Base-by-base conservation (phyloP, 2,329 filamentous ascomycete genomes). In the Nannizziopsis barbatae region DNA sequence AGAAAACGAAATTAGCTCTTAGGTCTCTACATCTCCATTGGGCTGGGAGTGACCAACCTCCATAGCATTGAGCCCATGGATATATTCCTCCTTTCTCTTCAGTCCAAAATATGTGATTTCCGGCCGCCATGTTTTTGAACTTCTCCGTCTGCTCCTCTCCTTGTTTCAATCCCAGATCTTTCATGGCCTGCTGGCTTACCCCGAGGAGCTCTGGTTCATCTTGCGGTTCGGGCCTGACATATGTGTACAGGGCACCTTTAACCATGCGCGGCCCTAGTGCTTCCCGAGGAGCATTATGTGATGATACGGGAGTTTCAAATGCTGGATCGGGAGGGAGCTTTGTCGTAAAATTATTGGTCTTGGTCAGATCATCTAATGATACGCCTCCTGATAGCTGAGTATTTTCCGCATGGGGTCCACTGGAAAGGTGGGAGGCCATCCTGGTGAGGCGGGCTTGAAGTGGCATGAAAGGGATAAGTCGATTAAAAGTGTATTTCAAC, bases 21-120 rank as follows among this genome's bases (percentile, higher is more conserved):
- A 35, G 27, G 27, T 6, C 17, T 15, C 8, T 35, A 30, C 14
- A 7, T 30, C 9, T 2, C 14, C 14, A 27, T 27, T 27, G 11
- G 27, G 27, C 17, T 11, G 35, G 4, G 10, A 33, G 60, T 76
- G 80, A 57, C 60, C 55, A 56, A 49, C 90, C 90, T 50, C 92
- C 92, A 64, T 98, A 98, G 69, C 92, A 96, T 68, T 98, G 92
- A 30, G 92, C 89, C 92, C 92, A 98, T 0, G 92, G 90, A 63
- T 98, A 98, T 38, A 92, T 80, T n/a, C 84, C 83, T 15, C 84
- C 83, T 50, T 79, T 70, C 18, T 80, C 75, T 50, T 83, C 77
- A 54, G 87, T 77, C 43, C 88, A 90, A 49, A 84, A 78, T 11
- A 95, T 75, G 60, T 80, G 81, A 62, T 92, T 94, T 2, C 92